Base-by-base conservation (phyloP, 768 basidiomycete species). In the Macrolepiota fuliginosa region DNA sequence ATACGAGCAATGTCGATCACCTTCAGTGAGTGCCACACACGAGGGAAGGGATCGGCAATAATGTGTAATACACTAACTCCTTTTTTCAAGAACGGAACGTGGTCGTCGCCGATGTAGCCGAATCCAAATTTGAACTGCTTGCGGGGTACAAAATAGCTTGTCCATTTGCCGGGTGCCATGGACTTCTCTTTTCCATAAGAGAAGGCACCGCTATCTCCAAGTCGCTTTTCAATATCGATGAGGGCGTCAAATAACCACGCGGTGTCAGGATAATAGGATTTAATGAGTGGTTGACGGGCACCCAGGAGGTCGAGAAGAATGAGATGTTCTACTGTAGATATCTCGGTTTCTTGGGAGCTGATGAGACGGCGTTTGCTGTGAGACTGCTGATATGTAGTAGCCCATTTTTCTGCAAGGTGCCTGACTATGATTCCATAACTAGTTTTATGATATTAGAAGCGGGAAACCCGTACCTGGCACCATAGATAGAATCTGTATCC, bases 241-340 rank as follows among this genome's bases (percentile, higher is more conserved):
- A 99, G 77, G 3, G 84, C 80, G 71, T 94, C 90, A 69, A 92
- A 96, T 42, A 99, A 77, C 97, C 97, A 98, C 4, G 89, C 93
- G 0, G 97, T 99, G 58, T 94, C 86, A 5, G 84, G 74, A 73
- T 86, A 98, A 68, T 87, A 97, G 4, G 91, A 94, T 42, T 83
- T 85, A 53, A 99, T 88, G 12, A 69, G 73, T 2, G 97, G 95
- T 56, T 84, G 74, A 2, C 82, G 75, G 7, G 92, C 85, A 25
- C 97, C 97, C 17, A 99, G 79, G 1, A 99, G 85, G 71, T 99
- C 97, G 27, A 99, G 84, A 2, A 99, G 84, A 68, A 99, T 87
- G 53, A 99, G 79, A 70, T 96, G 92, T 66, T 97, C 94, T 59
- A 99, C 91, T 12, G 84, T 85, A 15, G 84, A 79, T 32, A 99